These are phyloP conservation scores for Pichia sp. DNA, from an alignment of 1,139 yeast species.

Conservation along the genomic window DNA sequence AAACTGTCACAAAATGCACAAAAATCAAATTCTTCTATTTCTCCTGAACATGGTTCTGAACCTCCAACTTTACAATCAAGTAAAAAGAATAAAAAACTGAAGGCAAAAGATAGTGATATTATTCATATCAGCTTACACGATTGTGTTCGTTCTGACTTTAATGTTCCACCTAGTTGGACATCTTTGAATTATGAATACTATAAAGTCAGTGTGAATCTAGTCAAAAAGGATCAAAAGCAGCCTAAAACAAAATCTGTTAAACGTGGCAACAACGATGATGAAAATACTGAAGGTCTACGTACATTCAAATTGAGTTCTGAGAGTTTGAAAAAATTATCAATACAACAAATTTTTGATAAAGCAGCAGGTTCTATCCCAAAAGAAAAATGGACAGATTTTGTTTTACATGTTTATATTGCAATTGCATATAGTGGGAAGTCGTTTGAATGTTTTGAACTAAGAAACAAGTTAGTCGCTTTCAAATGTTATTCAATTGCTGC, in stretches of 20 bases:
- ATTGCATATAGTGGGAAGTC: constrained; percentile 60
- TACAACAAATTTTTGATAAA: constrained; percentile 57
- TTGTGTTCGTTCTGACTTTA: constrained; percentile 37
- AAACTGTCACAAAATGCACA: neutral
- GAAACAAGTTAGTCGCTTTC: constrained; percentile 53
- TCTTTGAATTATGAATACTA: constrained; percentile 49
- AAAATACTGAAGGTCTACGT: constrained; percentile 35
- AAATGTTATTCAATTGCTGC: constrained; percentile 63
- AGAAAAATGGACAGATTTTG: constrained; percentile 56
- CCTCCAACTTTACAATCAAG: constrained; percentile 24
- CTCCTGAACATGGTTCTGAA: constrained; percentile 1
- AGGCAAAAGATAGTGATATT: constrained; percentile 3
- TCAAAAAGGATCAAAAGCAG: neutral
- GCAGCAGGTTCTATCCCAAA: constrained; percentile 54
- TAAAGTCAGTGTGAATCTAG: constrained; percentile 20
- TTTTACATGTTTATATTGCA: constrained; percentile 54
- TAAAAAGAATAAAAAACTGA: constrained; percentile 11
- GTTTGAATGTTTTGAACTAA: constrained; percentile 42
- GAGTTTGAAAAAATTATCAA: constrained; percentile 38
- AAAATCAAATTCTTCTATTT: neutral
- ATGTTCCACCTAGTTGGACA: constrained; percentile 52
- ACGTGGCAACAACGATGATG: neutral
- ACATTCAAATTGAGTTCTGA: constrained; percentile 40
- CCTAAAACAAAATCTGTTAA: neutral
- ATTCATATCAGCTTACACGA: constrained; percentile 46